These are phyloP conservation scores for Mollisia scopiformis DNA, from an alignment of 2,329 filamentous ascomycete genomes.

Conservation along the genomic window DNA sequence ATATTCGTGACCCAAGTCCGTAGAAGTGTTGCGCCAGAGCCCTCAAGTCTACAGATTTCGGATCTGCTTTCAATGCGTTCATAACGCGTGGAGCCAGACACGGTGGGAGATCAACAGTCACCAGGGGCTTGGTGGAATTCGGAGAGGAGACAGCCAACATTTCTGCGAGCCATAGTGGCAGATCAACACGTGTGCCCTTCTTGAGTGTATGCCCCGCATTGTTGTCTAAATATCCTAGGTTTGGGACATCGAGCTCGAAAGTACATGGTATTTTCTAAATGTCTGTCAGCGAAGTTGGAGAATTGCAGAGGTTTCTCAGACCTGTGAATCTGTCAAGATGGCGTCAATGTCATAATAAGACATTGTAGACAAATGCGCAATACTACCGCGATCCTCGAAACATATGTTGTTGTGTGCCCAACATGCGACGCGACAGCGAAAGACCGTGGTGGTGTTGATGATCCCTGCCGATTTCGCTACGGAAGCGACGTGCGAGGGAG, in stretches of 20 bases:
- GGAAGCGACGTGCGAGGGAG: conserved; percentile 19
- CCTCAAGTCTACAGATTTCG: conserved; percentile 81
- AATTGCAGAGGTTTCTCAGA: conserved; percentile 38
- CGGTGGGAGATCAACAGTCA: conserved; percentile 80
- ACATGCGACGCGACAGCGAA: neutral
- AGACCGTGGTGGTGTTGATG: conserved; percentile 12
- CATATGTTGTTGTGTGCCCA: neutral
- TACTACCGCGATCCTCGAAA: neutral
- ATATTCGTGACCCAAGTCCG: conserved; percentile 78
- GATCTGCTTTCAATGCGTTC: conserved; percentile 89
- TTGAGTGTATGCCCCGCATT: conserved; percentile 74
- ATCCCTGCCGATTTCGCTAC: conserved; percentile 21
- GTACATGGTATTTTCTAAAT: conserved; percentile 89
- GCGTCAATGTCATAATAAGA: conserved; percentile 86
- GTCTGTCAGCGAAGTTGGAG: conserved; percentile 13
- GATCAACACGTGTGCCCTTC: conserved; percentile 75
- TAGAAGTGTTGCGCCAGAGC: conserved; percentile 88
- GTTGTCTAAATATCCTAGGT: conserved; percentile 87
- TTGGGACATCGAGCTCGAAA: conserved; percentile 87
- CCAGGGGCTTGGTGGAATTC: conserved; percentile 55
- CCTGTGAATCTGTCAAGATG: conserved; percentile 84
- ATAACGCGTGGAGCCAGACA: conserved; percentile 79
- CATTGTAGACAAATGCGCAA: conserved; percentile 44
- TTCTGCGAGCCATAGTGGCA: conserved; percentile 93
- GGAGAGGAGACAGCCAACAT: conserved; percentile 78